phyloP scores from a whole-genome alignment of 2,329 filamentous ascomycete species.

The Diaporthe humulicola region DNA sequence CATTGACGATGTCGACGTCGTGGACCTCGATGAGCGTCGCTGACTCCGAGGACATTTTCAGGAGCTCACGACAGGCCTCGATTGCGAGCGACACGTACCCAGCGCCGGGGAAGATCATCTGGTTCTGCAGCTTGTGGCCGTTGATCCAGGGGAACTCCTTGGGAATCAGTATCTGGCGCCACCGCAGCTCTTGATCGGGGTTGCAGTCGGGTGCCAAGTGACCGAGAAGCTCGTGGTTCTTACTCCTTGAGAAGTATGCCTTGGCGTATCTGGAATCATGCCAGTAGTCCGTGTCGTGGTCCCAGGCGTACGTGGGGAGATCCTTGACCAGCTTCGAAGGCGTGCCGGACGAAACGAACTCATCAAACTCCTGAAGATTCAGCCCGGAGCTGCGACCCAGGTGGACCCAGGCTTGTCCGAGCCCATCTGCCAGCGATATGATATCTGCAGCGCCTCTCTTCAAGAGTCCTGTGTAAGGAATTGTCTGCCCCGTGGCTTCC shows the following conservation, averaged over 20 bases:
- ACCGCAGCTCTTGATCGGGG: conserved; percentile 40
- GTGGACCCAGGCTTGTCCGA: not conserved
- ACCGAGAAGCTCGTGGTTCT: conserved; percentile 35
- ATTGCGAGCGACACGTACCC: conserved; percentile 43
- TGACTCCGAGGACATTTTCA: not conserved
- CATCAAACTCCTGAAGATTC: not conserved
- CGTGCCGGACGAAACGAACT: not conserved
- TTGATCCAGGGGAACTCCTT: conserved; percentile 53
- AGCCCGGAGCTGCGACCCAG: not conserved
- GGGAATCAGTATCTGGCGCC: conserved; percentile 44
- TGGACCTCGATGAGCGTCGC: not conserved
- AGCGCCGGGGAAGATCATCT: conserved; percentile 54
- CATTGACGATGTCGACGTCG: not conserved
- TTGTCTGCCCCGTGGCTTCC: conserved; percentile 21
- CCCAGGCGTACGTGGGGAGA: conserved; percentile 37
- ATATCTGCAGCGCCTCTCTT: not conserved
- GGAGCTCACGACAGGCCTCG: conserved; percentile 37
- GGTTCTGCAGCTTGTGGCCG: conserved; percentile 51
- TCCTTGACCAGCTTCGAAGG: conserved; percentile 2
- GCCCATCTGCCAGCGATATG: not conserved
- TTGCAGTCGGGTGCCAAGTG: not conserved
- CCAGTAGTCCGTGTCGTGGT: conserved; percentile 34
- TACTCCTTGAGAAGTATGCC: not conserved
- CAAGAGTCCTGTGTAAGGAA: conserved; percentile 44
- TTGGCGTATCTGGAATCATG: not conserved